Evolutionary conservation across 257 asterid species (phyloP).

Genomic region (Misopates orontium): DNA sequence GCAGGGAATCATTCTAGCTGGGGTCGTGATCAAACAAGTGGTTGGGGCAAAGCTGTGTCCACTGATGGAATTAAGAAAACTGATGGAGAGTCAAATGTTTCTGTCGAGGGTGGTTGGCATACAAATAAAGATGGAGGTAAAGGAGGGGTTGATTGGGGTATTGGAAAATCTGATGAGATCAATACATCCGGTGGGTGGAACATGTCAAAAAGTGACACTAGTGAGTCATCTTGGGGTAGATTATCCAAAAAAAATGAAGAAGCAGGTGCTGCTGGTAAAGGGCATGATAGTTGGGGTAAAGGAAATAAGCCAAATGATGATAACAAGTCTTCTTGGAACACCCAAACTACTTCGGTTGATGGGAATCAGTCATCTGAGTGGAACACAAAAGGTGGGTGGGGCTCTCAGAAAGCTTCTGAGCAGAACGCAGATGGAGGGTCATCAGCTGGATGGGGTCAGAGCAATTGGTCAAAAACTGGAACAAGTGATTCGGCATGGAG

Average conservation of each 20-base stretch:
- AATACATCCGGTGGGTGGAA: slow-evolving; percentile 38
- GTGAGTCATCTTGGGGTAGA: slow-evolving; percentile 48
- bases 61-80: slow-evolving; percentile 30
- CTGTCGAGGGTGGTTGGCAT: slow-evolving; percentile 24
- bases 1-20: no score
- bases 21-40: no score
- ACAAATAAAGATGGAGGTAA: slow-evolving; percentile 27
- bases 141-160: slow-evolving; percentile 16
- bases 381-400: slow-evolving; percentile 39
- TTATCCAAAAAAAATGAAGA: slow-evolving; percentile 33
- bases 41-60: no score
- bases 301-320: slow-evolving; percentile 28
- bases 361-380: slow-evolving; percentile 47
- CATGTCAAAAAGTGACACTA: slow-evolving; percentile 25
- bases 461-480: slow-evolving; percentile 54
- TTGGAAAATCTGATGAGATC: slow-evolving; percentile 27
- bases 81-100: slow-evolving; percentile 10
- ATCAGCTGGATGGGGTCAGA: slow-evolving; percentile 72
- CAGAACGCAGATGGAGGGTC: slow-evolving; percentile 44
- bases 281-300: slow-evolving; percentile 39
- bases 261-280: slow-evolving; percentile 34
- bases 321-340: slow-evolving; percentile 38
- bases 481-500: slow-evolving; percentile 53
- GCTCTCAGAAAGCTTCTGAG: slow-evolving; percentile 39
- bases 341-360: slow-evolving; percentile 28